phyloP scores from a whole-genome alignment of 352 stramenopile species.

The Pilasporangium apinafurcum region DNA sequence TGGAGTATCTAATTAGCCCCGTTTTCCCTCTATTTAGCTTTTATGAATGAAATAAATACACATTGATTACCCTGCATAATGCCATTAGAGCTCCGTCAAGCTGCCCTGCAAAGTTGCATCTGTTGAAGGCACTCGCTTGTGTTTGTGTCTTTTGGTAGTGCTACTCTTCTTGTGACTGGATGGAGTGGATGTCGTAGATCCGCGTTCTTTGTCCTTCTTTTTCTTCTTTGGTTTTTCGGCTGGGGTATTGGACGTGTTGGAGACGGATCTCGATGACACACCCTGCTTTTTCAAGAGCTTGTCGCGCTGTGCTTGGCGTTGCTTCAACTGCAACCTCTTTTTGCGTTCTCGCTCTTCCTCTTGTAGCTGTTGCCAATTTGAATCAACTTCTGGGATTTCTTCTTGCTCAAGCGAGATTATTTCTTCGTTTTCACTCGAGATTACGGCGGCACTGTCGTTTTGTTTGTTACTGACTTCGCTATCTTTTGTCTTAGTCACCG shows the following conservation, averaged over 20 bases:
- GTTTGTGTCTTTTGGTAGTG: slow-evolving; percentile 8
- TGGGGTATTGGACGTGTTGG: slow-evolving; percentile 2
- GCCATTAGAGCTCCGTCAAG: slow-evolving; percentile 1
- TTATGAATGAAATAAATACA: neutral
- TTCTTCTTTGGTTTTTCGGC: slow-evolving; percentile 41
- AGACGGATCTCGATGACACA: slow-evolving; percentile 9
- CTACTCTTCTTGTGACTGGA: slow-evolving; percentile 15
- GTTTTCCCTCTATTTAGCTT: neutral
- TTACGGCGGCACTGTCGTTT: too few relatives aligned
- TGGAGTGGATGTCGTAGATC: slow-evolving; percentile 4
- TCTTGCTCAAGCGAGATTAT: too few relatives aligned
- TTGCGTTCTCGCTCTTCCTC: slow-evolving; percentile 66
- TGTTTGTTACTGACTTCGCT: too few relatives aligned
- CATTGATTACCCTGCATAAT: slow-evolving; percentile 4
- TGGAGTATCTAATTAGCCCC: slow-evolving; percentile 36
- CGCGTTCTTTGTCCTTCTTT: slow-evolving; percentile 22
- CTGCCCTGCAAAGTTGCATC: slow-evolving; percentile 1
- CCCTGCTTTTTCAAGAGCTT: slow-evolving; percentile 66
- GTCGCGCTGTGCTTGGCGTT: slow-evolving; percentile 71
- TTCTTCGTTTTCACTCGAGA: too few relatives aligned
- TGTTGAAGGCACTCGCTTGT: neutral
- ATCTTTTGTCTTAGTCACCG: too few relatives aligned
- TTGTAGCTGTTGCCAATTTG: slow-evolving; percentile 70
- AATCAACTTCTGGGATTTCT: slow-evolving; percentile 32
- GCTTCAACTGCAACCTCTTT: slow-evolving; percentile 62